Evolutionary conservation across 345 rosid genomes (phyloP), one percentile per base, ranked within the genome.

Genomic region (Salix koriyanagi): DNA sequence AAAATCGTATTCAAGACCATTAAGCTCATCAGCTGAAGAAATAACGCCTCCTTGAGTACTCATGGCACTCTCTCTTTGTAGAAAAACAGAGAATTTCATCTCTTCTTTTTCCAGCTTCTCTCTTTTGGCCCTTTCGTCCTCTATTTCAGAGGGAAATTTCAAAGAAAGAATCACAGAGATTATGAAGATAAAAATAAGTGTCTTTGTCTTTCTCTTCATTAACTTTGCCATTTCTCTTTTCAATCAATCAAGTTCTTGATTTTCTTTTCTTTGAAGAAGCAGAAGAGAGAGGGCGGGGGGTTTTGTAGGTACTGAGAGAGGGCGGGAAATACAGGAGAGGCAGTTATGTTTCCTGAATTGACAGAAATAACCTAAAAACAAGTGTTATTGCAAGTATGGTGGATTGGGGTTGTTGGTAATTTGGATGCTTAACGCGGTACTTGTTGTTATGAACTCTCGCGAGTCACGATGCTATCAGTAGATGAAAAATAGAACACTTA

Each of bases 1-100:
- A 71, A 75, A 85, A 67, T 87, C 90, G 60, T 87, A 87, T 19
- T 80, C 67, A 16, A 83, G 80, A 1, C 50, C 56, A 4, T 72
- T 39, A 44, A 6, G 28, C 1, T 73, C 39, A 42, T 48, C 39
- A 21, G 6, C 6, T 2, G 42, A 23, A 54, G 54, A n/a, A 4
- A 34, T 4, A 44, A 44, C 50, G 13, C 50, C 50, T 44, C 16
- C 50, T 44, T 1, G 50, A 44, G 16, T 11, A 44, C 50, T 44
- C 3, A 4, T 44, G 50, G 50, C 50, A 13, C 39, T 14, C 5
- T 61, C 44, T 44, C 52, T 34, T 39, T 75, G 67, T 2, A 82
- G 75, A 58, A 78, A 65, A 67, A 78, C 44, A 5, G 79, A 67
- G 71, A 82, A 34, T 19, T 21, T 23, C 5, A 2, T 39, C 10